Evolutionary conservation across 176 grass and related monocot species (phyloP).

Genomic region (Carex parvula): DNA sequence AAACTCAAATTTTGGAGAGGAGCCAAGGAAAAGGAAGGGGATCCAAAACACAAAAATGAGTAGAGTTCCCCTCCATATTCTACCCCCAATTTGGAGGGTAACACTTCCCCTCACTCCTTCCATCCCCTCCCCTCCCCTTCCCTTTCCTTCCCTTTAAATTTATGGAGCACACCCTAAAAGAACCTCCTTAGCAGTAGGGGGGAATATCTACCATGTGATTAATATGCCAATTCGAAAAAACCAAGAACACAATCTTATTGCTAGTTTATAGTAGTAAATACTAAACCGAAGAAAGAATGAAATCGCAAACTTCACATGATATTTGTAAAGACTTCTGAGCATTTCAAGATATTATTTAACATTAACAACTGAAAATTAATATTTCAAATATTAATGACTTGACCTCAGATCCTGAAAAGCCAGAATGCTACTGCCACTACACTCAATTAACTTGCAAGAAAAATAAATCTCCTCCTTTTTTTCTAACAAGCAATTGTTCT

Average conservation of each 20-base stretch:
- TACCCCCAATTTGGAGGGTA: no score
- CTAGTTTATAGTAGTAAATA: neutral
- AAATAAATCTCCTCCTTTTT: neutral
- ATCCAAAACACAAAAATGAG: no score
- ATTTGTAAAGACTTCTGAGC: neutral
- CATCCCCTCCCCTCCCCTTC: no score
- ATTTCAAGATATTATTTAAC: neutral
- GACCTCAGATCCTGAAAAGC: neutral
- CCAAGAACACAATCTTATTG: neutral
- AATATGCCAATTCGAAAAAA: neutral
- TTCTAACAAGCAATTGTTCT: neutral
- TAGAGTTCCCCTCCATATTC: no score
- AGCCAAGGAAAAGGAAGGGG: no score
- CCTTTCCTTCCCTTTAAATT: no score
- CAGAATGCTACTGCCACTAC: neutral
- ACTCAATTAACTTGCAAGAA: neutral
- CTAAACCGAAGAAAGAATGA: neutral
- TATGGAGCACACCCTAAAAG: neutral
- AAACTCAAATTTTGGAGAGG: no score
- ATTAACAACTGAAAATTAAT: neutral
- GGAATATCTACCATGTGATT: neutral
- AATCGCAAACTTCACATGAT: neutral
- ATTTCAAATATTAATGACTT: neutral
- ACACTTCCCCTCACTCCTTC: no score
- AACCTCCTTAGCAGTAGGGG: neutral